Conservation (phyloP, 75 land plant species). For the Chamaecyparis obtusa region DNA sequence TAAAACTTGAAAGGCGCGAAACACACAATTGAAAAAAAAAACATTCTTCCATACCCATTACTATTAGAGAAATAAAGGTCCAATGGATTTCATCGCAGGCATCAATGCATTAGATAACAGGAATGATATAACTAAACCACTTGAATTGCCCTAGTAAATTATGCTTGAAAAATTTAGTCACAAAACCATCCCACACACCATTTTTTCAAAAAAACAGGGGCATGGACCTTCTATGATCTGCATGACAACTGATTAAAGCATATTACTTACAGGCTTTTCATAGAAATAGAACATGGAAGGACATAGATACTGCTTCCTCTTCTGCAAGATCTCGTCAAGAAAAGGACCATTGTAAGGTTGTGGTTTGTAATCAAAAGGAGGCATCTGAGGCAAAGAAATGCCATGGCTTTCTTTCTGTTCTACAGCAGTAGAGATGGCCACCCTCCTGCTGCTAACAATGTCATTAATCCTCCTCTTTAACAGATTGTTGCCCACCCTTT, state of each 20-base stretch:
- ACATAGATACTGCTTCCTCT: constrained; percentile 68
- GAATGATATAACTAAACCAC: too few species aligned
- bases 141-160: too few species aligned
- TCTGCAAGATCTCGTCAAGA: constrained; percentile 66
- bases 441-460: background rate
- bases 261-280: constrained; percentile 63
- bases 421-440: background rate
- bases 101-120: background rate
- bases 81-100: too few species aligned
- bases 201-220: background rate
- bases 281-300: constrained; percentile 85
- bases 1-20: background rate
- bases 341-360: constrained; percentile 78
- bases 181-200: background rate
- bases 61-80: background rate
- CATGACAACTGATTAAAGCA: background rate
- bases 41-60: background rate
- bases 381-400: constrained; percentile 45
- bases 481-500: background rate
- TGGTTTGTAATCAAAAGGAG: constrained; percentile 75
- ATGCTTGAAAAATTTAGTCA: too few species aligned
- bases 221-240: background rate
- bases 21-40: background rate
- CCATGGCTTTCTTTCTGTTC: background rate
- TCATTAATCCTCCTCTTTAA: background rate